Evolutionary conservation across 2,329 filamentous ascomycete genomes (phyloP), one percentile per base, ranked within the genome.

Genomic region (Corniculantispora saksenae): DNA sequence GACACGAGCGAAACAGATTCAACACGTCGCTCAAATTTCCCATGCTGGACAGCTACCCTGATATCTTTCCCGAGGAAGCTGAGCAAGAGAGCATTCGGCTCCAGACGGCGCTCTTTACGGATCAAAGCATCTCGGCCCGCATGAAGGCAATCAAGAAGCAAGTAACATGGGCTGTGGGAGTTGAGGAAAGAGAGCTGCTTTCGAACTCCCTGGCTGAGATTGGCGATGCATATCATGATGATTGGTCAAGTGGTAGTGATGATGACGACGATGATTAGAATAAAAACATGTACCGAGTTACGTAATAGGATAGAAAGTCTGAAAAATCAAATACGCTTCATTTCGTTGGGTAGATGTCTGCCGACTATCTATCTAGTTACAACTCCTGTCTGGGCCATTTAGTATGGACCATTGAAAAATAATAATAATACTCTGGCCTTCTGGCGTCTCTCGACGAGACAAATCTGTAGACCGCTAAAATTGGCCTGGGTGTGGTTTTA

Each of bases 221-320:
- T 71, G 90, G 91, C 1, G 94, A 97, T 72, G 91, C 91, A 66
- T 98, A 97, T 75, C 89, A 92, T 70, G 92, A 95, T 67, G 93
- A 93, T 1, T 97, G 92, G 91, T 89, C 88, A 15, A 93, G 90
- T 72, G 92, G 89, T 27, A 90, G 87, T 65, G 91, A 92, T 70
- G 84, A 88, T 10, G 64, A 40, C 15, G 89, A 87, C 23, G 88
- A 92, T 65, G 61, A 63, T 17, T 64, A 63, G 61, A 48, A 15
- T 32, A 10, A 32, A 10, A 32, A 32, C 32, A 10, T 32, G 6
- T 32, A 32, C 32, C 32, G 10, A 32, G 32, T 32, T 13, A 43
- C 38, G 17, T 13, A 19, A 13, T 43, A 51, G 29, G 21, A 27
- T 23, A 29, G 15, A 29, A 13, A n/a, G 27, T 23, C 8, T 32